Evolutionary conservation across 495 filamentous ascomycete species (phyloP).

Genomic region (Annulohypoxylon stygium): DNA sequence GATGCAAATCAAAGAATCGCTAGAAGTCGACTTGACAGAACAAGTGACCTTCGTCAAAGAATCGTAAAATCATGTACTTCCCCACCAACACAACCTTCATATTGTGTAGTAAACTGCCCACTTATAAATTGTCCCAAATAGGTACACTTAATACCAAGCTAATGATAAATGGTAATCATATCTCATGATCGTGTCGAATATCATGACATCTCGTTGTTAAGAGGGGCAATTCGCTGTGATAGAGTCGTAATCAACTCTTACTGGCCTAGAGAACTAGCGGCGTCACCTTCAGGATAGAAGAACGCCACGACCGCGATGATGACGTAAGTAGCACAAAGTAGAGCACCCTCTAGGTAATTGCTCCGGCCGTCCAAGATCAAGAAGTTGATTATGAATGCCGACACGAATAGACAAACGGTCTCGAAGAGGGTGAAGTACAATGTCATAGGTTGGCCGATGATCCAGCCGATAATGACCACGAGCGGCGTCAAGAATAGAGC

Average conservation of each 20-base stretch:
- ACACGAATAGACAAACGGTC: conserved; percentile 87
- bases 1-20: conserved; percentile 29
- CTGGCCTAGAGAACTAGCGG: conserved; percentile 60
- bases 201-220: background rate
- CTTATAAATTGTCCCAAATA: background rate
- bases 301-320: conserved; percentile 78
- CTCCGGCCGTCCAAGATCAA: conserved; percentile 86
- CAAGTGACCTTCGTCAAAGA: conserved; percentile 21
- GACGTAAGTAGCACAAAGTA: conserved; percentile 86
- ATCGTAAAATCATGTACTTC: conserved; percentile 7
- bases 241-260: conserved; percentile 4
- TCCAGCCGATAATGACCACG: conserved; percentile 91
- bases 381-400: conserved; percentile 91
- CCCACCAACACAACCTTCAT: background rate
- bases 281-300: conserved; percentile 69
- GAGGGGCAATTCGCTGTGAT: background rate
- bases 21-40: background rate
- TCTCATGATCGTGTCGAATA: conserved; percentile 13
- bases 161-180: conserved; percentile 5
- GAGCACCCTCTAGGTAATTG: conserved; percentile 88
- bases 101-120: background rate
- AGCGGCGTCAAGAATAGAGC: conserved; percentile 91
- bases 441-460: conserved; percentile 83
- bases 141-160: conserved; percentile 10
- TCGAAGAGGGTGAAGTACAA: conserved; percentile 94